Base-by-base conservation (phyloP, 345 rosid genomes). In the Eucalyptus victrix region DNA sequence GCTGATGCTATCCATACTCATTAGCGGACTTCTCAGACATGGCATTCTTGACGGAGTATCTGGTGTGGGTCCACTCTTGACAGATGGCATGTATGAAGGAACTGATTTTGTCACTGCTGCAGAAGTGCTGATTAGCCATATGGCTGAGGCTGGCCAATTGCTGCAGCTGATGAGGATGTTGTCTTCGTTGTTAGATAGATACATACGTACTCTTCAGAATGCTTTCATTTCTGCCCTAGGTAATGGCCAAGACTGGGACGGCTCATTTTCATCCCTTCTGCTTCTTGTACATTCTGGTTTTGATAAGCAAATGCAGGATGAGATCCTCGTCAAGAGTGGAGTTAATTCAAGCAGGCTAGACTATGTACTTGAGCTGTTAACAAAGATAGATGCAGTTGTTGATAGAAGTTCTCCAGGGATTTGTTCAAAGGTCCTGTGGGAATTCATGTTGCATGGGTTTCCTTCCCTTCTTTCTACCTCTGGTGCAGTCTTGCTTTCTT, bases 401-500 rank as follows among this genome's bases (percentile, higher is more conserved):
- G 96, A 95, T 90, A 95, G 93, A 92, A 92, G 94, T 91, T 93
- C 97, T 90, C 91, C 94, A 6, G 95, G 96, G 86, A 90, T 93
- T 88, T 91, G 90, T 54, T 91, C 92, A 90, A 96, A 94, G 95
- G 94, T 95, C 91, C 94, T 95, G 72, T 95, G 96, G 96, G 98
- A 95, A 91, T 95, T 94, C 89, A 94, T 95, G 94, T 89, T 96
- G 92, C 98, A 97, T 95, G 99, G 99, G 90, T 95, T 95, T 91
- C 99, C 99, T 32, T 92, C 92, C 91, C 92, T 94, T 92, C 93
- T 93, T 91, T 94, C 89, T 88, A 89, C 92, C 87, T 90, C 96
- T 67, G 95, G 98, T 91, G 96, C 95, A 87, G 88, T 93, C 90
- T 93, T 96, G 90, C 94, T 98, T 91, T 96, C 99, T 91, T 93